Evolutionary conservation across 768 basidiomycete genomes (phyloP), one percentile per base, ranked within the genome.

Genomic region (Mycena venus): DNA sequence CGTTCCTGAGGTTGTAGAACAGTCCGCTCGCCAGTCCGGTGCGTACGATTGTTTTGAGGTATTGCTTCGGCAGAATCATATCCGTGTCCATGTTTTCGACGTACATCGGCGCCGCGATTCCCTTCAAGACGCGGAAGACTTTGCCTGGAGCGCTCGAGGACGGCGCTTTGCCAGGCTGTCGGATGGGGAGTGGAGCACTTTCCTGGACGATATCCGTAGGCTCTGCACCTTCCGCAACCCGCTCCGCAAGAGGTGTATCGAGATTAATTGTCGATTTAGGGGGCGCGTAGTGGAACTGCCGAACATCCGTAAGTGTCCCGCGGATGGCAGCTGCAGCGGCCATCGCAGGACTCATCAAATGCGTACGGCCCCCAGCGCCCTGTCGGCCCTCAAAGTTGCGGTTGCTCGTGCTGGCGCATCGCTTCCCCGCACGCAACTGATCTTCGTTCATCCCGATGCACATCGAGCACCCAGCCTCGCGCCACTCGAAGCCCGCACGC

Each of bases 391-490:
- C 95, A 77, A 97, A 96, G 84, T 97, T 97, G 68, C 96, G 90
- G 84, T 97, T 96, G 78, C 94, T 95, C 31, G 96, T 97, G 76
- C 94, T 96, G 8, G 96, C 96, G 80, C 96, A 97, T 38, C 96
- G 93, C 79, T 93, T 89, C 14, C 94, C 92, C 3, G 95, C 94
- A n/a, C 89, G 87, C 65, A 97, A 86, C 79, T 96, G 95, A 83
- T 97, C 96, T 11, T 95, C 94, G 83, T 97, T 97, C 96, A 97
- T 97, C 49, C 95, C 96, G 74, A 97, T 83, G 84, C 96, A 97
- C 96, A 97, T 97, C 21, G 96, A 97, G 80, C 96, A 97, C 38
- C 96, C 96, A 27, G 96, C 96, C 83, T 97, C 96, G 56, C 96
- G 90, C 96, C 96, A 97, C 79, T 97, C 96, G 79, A 96, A 97